Evolutionary conservation across 2,329 filamentous ascomycete species (phyloP).

Genomic region (Fusarium keratoplasticum): DNA sequence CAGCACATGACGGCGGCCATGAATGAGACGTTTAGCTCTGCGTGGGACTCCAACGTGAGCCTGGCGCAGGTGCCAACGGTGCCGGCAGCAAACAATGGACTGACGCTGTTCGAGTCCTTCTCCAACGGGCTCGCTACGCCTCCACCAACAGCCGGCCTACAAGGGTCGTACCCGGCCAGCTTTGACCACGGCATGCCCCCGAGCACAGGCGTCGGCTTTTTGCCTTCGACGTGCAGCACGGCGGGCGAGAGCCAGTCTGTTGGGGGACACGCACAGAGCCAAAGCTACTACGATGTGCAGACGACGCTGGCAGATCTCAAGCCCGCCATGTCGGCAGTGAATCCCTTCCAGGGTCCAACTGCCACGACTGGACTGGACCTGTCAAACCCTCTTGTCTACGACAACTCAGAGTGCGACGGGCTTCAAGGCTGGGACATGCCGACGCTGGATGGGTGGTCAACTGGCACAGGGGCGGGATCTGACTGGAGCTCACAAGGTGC

Average conservation of each 20-base stretch:
- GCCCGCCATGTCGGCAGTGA: slow-evolving; percentile 46
- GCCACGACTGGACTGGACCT: slow-evolving; percentile 48
- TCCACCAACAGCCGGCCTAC: slow-evolving; percentile 65
- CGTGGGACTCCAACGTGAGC: slow-evolving; percentile 56
- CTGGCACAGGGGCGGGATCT: slow-evolving; percentile 41
- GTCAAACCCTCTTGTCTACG: slow-evolving; percentile 50
- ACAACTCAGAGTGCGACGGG: slow-evolving; percentile 47
- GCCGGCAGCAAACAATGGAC: slow-evolving; percentile 48
- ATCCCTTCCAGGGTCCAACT: slow-evolving; percentile 46
- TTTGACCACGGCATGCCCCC: slow-evolving; percentile 56
- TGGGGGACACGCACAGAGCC: slow-evolving; percentile 41
- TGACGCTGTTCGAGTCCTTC: slow-evolving; percentile 62
- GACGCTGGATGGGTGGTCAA: slow-evolving; percentile 50
- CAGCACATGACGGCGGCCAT: slow-evolving; percentile 67
- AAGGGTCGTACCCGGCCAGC: slow-evolving; percentile 58
- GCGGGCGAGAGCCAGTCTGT: slow-evolving; percentile 41
- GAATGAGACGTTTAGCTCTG: slow-evolving; percentile 66
- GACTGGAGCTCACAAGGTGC: slow-evolving; percentile 48
- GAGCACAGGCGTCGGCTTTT: slow-evolving; percentile 46
- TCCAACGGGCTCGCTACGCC: slow-evolving; percentile 67
- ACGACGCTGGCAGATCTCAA: slow-evolving; percentile 50
- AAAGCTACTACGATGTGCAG: slow-evolving; percentile 50
- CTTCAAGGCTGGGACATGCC: slow-evolving; percentile 55
- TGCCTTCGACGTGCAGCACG: slow-evolving; percentile 46
- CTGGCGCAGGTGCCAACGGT: slow-evolving; percentile 50